Base-by-base conservation (phyloP, 176 grass and related monocot species). In the Oryza officinalis region DNA sequence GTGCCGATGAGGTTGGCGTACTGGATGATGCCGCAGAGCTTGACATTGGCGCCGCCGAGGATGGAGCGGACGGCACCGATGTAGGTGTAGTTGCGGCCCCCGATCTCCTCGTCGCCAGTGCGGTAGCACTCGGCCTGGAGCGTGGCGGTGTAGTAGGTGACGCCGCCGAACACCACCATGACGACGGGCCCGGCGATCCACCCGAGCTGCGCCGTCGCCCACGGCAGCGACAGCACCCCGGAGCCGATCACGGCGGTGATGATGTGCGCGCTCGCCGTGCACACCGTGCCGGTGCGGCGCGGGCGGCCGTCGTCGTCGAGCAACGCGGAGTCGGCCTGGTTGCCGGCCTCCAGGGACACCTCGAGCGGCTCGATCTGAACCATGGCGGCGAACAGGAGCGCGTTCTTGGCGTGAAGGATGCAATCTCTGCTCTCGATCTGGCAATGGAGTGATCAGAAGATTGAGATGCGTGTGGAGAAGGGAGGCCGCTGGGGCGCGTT, bases 91-190 rank as follows among this genome's bases (percentile, higher is more conserved):
- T 92, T 92, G 14, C 90, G 74, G 37, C 83, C 86, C 0, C 90
- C 90, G 1, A 61, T 75, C 7, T 31, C 33, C 1, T 69, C 72
- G 70, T 92, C 79, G 23, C 86, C 90, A 6, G 86, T 86, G 13
- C 90, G 90, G 79, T 92, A 92, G 79, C 90, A 92, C 46, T 92
- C 90, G 26, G 90, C 74, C 49, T 88, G 90, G 0, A 92, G 83
- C 0, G 90, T 75, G n/a, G 90, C 85, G 2, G 83, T 92, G 79
- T 86, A 92, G 86, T 86, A 92, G 47, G 80, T 86, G 12, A 88
- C 83, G 41, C 86, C 71, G 10, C 79, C 75, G 86, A 92, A 92
- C 18, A 92, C 82, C 2, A 86, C 26, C 86, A 92, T 92, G 9
- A 85, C 90, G 13, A 64, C 32, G 8, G 90, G 90, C 28, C 90